Base-by-base conservation (phyloP, 208 protist genomes). In the Porcisia deanei region DNA sequence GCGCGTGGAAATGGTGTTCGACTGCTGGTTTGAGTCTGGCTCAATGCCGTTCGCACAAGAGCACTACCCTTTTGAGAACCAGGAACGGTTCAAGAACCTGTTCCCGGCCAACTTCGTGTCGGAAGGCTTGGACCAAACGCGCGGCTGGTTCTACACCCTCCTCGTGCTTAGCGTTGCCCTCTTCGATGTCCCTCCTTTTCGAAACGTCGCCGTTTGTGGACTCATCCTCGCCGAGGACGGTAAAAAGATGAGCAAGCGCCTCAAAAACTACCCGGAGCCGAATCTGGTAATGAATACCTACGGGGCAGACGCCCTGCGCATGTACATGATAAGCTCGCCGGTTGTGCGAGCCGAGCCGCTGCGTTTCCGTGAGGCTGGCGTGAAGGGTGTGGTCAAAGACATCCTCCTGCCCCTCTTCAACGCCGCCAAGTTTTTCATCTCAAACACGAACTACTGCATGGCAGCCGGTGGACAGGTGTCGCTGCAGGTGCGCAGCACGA, bases 11-110 rank as follows among this genome's bases (percentile, higher is more conserved):
- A 98, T 99, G 79, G 99, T 99, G 18, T 99, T 99, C 85, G 99
- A 99, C 92, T 99, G 99, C 96, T 99, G 99, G 99, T 99, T 99
- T 87, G 99, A 99, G 92, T 94, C 87, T 45, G 96, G 94, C 60
- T 98, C 97, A 10, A 99, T 99, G 99, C 99, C 99, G 70, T 99
- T 99, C 88, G 99, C 98, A 22, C 98, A 99, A 92, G 76, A 88
- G 67, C 99, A 99, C 90, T 99, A 99, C 88, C 99, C 99, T 52
- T 99, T 99, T 77, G 99, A 99, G 84, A 99, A 99, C 87, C 91
- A 99, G 80, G 98, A 99, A 52, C 65, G 78, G 25, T 99, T 99
- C 80, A 61, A 91, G 49, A 71, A 77, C 20, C 70, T 78, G 65
- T 99, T 99, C 92, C 99, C 99, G 25, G 99, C 98, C 47, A 98